These are phyloP conservation scores for Termitomyces sp. DNA, from an alignment of 768 basidiomycete genomes.

Conservation along the genomic window DNA sequence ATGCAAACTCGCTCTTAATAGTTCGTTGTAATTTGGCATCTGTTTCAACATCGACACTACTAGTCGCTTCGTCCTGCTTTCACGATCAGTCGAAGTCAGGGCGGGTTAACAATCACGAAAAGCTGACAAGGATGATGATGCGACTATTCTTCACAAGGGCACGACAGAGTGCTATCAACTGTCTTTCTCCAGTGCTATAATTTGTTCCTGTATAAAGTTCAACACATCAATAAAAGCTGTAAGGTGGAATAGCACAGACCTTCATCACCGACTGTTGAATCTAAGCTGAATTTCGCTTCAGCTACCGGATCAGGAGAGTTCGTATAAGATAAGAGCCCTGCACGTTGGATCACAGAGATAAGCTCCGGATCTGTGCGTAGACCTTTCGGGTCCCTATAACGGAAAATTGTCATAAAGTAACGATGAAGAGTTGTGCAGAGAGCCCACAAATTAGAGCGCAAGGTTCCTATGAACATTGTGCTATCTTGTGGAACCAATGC, in stretches of 20 bases:
- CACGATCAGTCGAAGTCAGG: background rate
- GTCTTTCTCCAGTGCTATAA: slow-evolving; percentile 62
- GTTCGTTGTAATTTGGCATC: slow-evolving; percentile 58
- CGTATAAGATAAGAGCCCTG: slow-evolving; percentile 51
- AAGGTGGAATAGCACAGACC: slow-evolving; percentile 26
- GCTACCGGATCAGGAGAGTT: slow-evolving; percentile 36
- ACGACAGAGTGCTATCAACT: slow-evolving; percentile 56
- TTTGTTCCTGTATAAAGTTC: slow-evolving; percentile 39
- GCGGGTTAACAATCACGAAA: background rate
- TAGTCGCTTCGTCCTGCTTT: slow-evolving; percentile 56
- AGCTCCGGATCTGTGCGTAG: slow-evolving; percentile 54
- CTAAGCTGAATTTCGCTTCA: slow-evolving; percentile 63
- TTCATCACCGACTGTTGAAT: slow-evolving; percentile 57
- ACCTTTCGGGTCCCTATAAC: slow-evolving; percentile 22
- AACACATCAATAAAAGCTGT: background rate
- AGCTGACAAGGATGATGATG: slow-evolving; percentile 49
- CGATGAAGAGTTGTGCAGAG: background rate
- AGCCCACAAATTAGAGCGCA: slow-evolving; percentile 40
- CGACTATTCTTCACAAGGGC: slow-evolving; percentile 58
- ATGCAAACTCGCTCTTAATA: slow-evolving; percentile 54
- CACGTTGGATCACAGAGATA: slow-evolving; percentile 53
- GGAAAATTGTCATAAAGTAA: background rate
- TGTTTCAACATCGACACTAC: slow-evolving; percentile 56
- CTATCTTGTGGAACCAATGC: slow-evolving; percentile 69
- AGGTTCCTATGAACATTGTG: slow-evolving; percentile 45